phyloP scores from a whole-genome alignment of 129 eudicot genomes.

The Arctium lappa region DNA sequence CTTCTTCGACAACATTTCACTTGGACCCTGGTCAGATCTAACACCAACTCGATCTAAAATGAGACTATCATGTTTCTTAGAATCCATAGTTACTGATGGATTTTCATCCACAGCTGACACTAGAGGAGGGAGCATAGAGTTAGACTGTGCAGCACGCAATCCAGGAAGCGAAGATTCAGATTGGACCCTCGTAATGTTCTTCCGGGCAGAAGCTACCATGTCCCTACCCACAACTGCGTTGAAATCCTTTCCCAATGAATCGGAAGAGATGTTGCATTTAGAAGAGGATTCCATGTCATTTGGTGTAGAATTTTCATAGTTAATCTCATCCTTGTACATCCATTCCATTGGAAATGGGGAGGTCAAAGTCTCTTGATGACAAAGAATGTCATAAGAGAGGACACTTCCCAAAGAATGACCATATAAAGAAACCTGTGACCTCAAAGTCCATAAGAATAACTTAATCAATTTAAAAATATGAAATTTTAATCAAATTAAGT shows the following conservation, averaged over 20 bases:
- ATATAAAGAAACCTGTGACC: slow-evolving; percentile 72
- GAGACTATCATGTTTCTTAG: slow-evolving; percentile 27
- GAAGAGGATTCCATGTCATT: slow-evolving; percentile 27
- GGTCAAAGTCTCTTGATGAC: slow-evolving; percentile 85
- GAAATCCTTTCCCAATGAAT: slow-evolving; percentile 14
- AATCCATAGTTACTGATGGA: not conserved
- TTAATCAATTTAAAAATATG: not conserved
- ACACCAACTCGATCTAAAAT: slow-evolving; percentile 14
- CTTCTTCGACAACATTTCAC: slow-evolving; percentile 12
- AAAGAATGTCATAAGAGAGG: slow-evolving; percentile 90
- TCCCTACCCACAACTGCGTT: slow-evolving; percentile 27
- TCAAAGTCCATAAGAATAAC: not conserved
- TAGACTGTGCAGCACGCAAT: slow-evolving; percentile 25
- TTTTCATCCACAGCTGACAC: slow-evolving; percentile 31
- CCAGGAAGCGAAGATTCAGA: slow-evolving; percentile 14
- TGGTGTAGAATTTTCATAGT: slow-evolving; percentile 30
- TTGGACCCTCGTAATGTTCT: not conserved
- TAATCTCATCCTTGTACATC: slow-evolving; percentile 45
- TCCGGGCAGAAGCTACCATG: slow-evolving; percentile 11
- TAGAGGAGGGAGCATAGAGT: slow-evolving; percentile 16
- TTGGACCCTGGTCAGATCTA: slow-evolving; percentile 22
- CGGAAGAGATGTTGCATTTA: slow-evolving; percentile 7
- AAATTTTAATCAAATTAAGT: not conserved
- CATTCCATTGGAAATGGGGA: slow-evolving; percentile 90
- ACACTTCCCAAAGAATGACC: slow-evolving; percentile 99